Evolutionary conservation across 1,284 basidiomycete species (phyloP), one percentile per base, ranked within the genome.

Genomic region (Moesziomyces antarcticus): DNA sequence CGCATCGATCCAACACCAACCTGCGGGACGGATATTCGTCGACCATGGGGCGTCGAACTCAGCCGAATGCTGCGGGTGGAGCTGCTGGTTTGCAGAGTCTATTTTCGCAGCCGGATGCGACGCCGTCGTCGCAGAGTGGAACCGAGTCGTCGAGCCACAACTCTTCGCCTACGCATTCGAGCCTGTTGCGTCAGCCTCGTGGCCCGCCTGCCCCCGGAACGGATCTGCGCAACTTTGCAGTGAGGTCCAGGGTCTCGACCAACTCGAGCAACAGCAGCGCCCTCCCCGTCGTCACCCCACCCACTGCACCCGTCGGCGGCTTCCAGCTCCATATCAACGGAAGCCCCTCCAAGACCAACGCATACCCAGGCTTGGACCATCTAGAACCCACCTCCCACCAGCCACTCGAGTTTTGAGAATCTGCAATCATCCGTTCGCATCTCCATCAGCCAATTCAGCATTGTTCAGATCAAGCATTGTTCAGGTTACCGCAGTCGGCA

Each of bases 41-140:
- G 18, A 73, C 79, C 3, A 60, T 70, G 50, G 78, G 78, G 27
- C 55, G 69, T 40, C 88, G 90, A 79, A 53, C 73, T 7, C 67
- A 59, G 16, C 63, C 67, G 16, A 73, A 61, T 24, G 78, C 73
- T 22, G 53, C 67, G 13, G 70, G 76, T n/a, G 70, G 70, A 11
- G 77, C 77, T 3, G 73, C 75, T 11, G 73, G 71, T 11, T 53
- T 78, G 21, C 71, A 75, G 52, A 78, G 61, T 30, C 64, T 82
- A 22, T 83, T 83, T 54, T 79, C 75, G 13, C 76, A 70, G 0
- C 78, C 78, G 41, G 82, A 83, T 46, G 72, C 75, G 3, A 74
- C 79, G 1, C 69, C 79, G 1, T 81, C 82, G 10, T 57, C 69
- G 24, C 48, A 74, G 24, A 30, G 50, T 13, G 57, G 58, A 11